Evolutionary conservation across 768 basidiomycete genomes (phyloP).

Genomic region (Hygrocybe punicea): DNA sequence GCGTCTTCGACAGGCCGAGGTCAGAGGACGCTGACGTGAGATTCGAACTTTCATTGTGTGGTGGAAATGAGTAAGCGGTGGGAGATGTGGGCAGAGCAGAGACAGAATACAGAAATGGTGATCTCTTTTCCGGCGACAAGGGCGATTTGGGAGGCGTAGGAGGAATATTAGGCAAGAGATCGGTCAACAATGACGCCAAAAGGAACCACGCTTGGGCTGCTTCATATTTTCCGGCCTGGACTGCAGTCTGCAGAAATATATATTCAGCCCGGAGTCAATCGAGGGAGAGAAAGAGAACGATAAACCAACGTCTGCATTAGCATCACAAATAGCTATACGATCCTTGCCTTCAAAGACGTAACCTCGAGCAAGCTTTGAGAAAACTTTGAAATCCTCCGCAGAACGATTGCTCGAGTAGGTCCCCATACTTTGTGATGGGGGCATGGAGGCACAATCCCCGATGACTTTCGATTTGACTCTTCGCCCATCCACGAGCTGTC

Average conservation of each 20-base stretch:
- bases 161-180: slow-evolving; percentile 42
- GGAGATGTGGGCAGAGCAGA: slow-evolving; percentile 43
- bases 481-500: slow-evolving; percentile 22
- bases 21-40: not conserved
- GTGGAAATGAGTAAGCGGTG: slow-evolving; percentile 25
- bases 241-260: slow-evolving; percentile 45
- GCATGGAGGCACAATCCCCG: slow-evolving; percentile 53
- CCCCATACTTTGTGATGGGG: slow-evolving; percentile 57
- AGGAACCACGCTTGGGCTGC: slow-evolving; percentile 68
- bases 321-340: slow-evolving; percentile 47
- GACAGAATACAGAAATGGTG: slow-evolving; percentile 29
- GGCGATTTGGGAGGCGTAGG: slow-evolving; percentile 26
- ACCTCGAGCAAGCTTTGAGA: slow-evolving; percentile 58
- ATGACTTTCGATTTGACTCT: slow-evolving; percentile 49
- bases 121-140: slow-evolving; percentile 1
- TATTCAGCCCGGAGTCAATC: slow-evolving; percentile 5
- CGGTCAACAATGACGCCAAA: slow-evolving; percentile 52
- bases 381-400: slow-evolving; percentile 44
- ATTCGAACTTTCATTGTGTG: not conserved
- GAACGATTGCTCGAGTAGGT: slow-evolving; percentile 40
- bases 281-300: not conserved
- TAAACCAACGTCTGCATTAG: slow-evolving; percentile 52
- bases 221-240: slow-evolving; percentile 51
- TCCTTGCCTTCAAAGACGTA: slow-evolving; percentile 55
- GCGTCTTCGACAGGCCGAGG: not conserved